These are phyloP conservation scores for Calocybe gangraenosa DNA, from an alignment of 768 basidiomycete genomes.

Conservation along the genomic window DNA sequence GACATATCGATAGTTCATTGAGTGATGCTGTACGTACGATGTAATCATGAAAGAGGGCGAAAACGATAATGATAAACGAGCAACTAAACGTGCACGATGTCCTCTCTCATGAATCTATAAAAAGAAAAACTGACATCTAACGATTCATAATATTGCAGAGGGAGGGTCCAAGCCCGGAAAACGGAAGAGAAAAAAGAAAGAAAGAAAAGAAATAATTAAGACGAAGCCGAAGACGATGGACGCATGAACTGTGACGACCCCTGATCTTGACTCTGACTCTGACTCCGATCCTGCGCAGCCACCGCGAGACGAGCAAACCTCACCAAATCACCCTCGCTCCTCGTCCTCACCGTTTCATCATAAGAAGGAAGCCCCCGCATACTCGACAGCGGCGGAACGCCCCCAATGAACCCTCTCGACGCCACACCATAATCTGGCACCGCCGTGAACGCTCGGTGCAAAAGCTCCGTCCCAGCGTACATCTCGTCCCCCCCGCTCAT, in stretches of 20 bases:
- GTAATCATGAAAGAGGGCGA: too few species aligned
- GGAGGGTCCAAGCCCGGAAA: too few species aligned
- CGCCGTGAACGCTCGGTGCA: conserved; percentile 64
- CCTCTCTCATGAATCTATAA: too few species aligned
- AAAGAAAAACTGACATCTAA: too few species aligned
- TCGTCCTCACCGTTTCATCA: conserved; percentile 52
- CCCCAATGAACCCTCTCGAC: conserved; percentile 84
- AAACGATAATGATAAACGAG: too few species aligned
- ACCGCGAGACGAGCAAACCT: conserved; percentile 11
- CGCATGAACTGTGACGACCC: too few species aligned
- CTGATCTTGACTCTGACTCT: too few species aligned
- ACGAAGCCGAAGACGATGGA: neutral
- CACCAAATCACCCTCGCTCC: conserved; percentile 19
- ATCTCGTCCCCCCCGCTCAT: conserved; percentile 12
- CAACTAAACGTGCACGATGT: too few species aligned
- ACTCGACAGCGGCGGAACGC: conserved; percentile 80
- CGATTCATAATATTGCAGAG: too few species aligned
- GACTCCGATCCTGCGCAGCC: neutral
- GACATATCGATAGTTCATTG: too few species aligned
- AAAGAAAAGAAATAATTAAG: neutral
- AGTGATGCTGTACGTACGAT: too few species aligned
- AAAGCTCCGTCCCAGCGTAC: conserved; percentile 26
- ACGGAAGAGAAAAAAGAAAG: too few species aligned
- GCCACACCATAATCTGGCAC: conserved; percentile 88
- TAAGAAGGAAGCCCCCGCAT: conserved; percentile 82